A percentile compares a stretch with the other conserved stretches of the same genome.
These are phyloP conservation scores for Lactuca saligna DNA, from an alignment of 129 eudicot genomes.

Conservation along the genomic window DNA sequence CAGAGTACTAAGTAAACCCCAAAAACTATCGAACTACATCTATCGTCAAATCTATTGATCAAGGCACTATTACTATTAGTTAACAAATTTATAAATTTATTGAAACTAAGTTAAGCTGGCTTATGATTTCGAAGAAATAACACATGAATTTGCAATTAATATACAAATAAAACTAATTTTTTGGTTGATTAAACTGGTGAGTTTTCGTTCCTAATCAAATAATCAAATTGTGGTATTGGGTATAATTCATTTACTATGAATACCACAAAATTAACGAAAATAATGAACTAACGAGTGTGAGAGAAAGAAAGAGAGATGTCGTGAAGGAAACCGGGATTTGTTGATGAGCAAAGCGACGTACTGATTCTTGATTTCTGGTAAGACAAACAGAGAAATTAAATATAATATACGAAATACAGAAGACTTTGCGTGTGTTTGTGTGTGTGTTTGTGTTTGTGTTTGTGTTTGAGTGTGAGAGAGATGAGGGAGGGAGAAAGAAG, in stretches of 20 bases:
- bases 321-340: constrained; percentile 7
- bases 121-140: not conserved
- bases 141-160: constrained; percentile 3
- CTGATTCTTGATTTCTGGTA: constrained; percentile 10
- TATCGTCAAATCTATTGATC: not conserved
- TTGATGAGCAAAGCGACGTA: not conserved
- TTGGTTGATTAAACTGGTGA: not conserved
- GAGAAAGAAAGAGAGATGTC: not conserved
- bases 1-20: not conserved
- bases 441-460: not conserved
- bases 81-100: not conserved
- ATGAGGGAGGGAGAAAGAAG: not conserved
- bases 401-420: not conserved
- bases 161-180: not conserved
- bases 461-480: not conserved
- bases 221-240: not conserved
- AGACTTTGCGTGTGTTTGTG: not conserved
- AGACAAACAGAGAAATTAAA: constrained; percentile 1
- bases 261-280: not conserved
- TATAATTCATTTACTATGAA: not conserved
- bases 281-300: not conserved
- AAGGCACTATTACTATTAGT: not conserved
- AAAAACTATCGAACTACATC: not conserved
- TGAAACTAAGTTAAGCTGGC: not conserved
- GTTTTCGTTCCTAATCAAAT: not conserved